Base-by-base conservation (phyloP, 2,329 filamentous ascomycete species). In the Fusarium sp. region DNA sequence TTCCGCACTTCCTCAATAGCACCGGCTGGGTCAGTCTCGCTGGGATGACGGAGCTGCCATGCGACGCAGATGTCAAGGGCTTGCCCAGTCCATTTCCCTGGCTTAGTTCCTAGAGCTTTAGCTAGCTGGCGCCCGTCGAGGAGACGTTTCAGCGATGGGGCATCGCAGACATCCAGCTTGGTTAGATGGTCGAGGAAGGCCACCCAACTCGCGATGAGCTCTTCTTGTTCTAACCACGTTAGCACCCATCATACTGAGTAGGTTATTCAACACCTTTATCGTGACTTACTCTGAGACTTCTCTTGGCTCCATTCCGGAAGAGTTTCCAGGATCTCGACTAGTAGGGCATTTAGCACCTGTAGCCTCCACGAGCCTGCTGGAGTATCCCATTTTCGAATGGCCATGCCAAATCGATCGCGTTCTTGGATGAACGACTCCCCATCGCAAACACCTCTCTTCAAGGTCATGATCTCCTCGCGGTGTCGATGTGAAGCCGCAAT, bases 31-130 rank as follows among this genome's bases (percentile, higher is more conserved):
- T 95, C 92, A 4, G 87, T 89, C 66, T 85, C 86, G 5, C 87
- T 87, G 0, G 95, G 94, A 79, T 98, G 91, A 40, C 94, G 89
- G 62, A 98, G 88, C 82, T 98, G 97, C 95, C 95, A 98, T 70
- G 91, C 91, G 82, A 97, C 90, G 70, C 94, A 93, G 5, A 95
- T 86, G 35, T 97, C 93, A 56, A 98, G 84, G 4, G 95, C 95
- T 54, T 88, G 87, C 63, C 90, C 90, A 88, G 97, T 93, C 96
- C 96, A 98, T n/a, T 87, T 91, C 1, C 94, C 95, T 0, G 94
- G 92, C 72, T 90, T 91, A n/a, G 88, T 84, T 0, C 88, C 90
- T 4, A 98, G 86, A 5, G 89, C 90, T 71, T 91, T 88, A 20
- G 91, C 89, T 22, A 98, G 88, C 62, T 92, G 86, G 43, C 89